A percentile compares a stretch with the other conserved stretches of the same genome.
phyloP scores from a whole-genome alignment of 495 filamentous ascomycete genomes.

The Penicillium simplicissimum region DNA sequence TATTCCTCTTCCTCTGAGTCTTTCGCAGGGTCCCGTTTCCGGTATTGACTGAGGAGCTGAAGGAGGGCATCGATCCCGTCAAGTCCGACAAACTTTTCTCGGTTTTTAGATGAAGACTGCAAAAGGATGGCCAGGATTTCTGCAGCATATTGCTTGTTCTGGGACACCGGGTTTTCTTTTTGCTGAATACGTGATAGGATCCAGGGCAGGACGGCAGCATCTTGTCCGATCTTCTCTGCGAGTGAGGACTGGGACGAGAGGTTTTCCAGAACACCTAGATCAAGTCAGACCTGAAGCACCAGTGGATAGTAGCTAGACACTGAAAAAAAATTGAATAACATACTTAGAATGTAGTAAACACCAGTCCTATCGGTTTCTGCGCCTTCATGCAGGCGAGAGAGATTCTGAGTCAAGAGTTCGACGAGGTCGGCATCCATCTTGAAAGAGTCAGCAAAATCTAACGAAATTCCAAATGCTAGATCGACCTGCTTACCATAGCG shows the following conservation, averaged over 20 bases:
- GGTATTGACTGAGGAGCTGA: conserved; percentile 84
- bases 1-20: conserved; percentile 92
- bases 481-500: conserved; percentile 56
- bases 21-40: conserved; percentile 82
- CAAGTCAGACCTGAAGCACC: conserved; percentile 13
- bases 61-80: conserved; percentile 80
- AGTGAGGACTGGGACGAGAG: conserved; percentile 68
- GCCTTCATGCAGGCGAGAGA: conserved; percentile 77
- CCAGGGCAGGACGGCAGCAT: conserved; percentile 70
- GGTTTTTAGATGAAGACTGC: conserved; percentile 66
- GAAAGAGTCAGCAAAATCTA: conserved; percentile 21
- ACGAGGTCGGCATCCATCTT: conserved; percentile 77
- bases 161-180: conserved; percentile 61
- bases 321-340: conserved; percentile 22
- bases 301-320: background rate
- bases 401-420: conserved; percentile 78
- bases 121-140: conserved; percentile 88
- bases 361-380: conserved; percentile 78
- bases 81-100: conserved; percentile 59
- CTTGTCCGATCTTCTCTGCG: conserved; percentile 68
- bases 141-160: conserved; percentile 96
- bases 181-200: conserved; percentile 69
- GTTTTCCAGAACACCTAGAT: conserved; percentile 73
- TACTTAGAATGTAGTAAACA: conserved; percentile 79
- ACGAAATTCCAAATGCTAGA: background rate